Evolutionary conservation across 305 asterid genomes (phyloP).

Genomic region (Solanum hybrid): DNA sequence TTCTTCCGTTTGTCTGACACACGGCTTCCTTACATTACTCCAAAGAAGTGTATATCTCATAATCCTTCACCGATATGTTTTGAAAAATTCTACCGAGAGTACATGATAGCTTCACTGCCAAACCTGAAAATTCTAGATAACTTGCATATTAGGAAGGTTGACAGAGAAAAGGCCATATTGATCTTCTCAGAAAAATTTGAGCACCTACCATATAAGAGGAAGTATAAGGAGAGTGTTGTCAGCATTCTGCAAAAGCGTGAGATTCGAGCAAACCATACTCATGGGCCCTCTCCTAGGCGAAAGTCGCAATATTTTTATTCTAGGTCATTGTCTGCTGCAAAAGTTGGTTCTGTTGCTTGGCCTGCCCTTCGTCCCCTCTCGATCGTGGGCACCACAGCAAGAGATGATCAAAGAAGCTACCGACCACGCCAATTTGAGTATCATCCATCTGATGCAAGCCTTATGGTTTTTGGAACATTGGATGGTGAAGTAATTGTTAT

Average conservation of each 20-base stretch:
- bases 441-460: conserved; percentile 85
- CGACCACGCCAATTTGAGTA: conserved; percentile 89
- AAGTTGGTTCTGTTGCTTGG: conserved; percentile 68
- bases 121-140: conserved; percentile 66
- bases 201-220: conserved; percentile 65
- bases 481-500: conserved; percentile 82
- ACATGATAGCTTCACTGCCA: conserved; percentile 67
- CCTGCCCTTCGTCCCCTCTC: conserved; percentile 62
- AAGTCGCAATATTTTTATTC: conserved; percentile 54
- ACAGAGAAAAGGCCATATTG: conserved; percentile 53
- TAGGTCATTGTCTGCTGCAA: conserved; percentile 82
- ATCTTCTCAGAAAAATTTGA: conserved; percentile 51
- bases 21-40: conserved; percentile 23
- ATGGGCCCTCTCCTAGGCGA: conserved; percentile 26
- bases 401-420: conserved; percentile 59
- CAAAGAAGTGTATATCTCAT: conserved; percentile 41
- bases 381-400: conserved; percentile 19
- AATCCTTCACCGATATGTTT: conserved; percentile 81
- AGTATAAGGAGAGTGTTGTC: conserved; percentile 48
- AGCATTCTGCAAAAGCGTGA: conserved; percentile 69
- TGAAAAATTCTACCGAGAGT: conserved; percentile 80
- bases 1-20: conserved; percentile 25
- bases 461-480: conserved; percentile 84
- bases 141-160: conserved; percentile 49
- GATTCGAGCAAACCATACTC: conserved; percentile 39